Evolutionary conservation across 2,329 filamentous ascomycete genomes (phyloP), one percentile per base, ranked within the genome.

Genomic region (Sclerotinia nivalis): DNA sequence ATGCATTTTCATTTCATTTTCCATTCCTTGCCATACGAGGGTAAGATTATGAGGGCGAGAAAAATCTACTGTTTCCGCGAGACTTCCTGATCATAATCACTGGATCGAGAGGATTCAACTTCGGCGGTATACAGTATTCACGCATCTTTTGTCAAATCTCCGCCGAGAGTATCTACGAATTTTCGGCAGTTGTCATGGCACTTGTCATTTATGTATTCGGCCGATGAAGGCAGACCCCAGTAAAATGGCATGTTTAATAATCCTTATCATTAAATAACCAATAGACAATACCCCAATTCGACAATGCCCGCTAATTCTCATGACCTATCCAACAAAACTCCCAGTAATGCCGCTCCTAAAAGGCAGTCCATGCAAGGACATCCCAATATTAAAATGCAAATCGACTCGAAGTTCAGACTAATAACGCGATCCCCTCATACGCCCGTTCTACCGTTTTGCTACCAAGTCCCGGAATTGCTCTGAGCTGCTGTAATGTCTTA

Each of bases 401-500:
- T n/a, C 43, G 47, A 58, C 54, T 67, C 52, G 8, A 52, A 40
- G n/a, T 40, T 74, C 56, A 76, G 61, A 72, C 73, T 70, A 76
- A 72, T 54, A 76, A 67, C 22, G 71, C 70, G 64, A 80, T 74
- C 0, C 78, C 78, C 25, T 79, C 78, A 74, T 79, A 79, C 13
- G 87, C 87, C 73, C 84, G 82, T 76, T 89, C 86, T 1, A 89
- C 83, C 2, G 84, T 84, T 59, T 83, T 81, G 18, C 83, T 84
- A 1, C 87, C 87, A 79, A 89, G 83, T 8, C 87, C 87, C 2
- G 87, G 87, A 18, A 89, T 79, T 10, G 80, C 79, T 68, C 83
- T 81, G 74, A 89, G 77, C 77, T 89, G 83, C 50, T 80, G 80
- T 72, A 89, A 74, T 25, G 79, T 84, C 73, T 80, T 80, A 49